These are phyloP conservation scores for Globisporangium paroecandrum DNA, from an alignment of 352 stramenopile genomes.

Conservation along the genomic window DNA sequence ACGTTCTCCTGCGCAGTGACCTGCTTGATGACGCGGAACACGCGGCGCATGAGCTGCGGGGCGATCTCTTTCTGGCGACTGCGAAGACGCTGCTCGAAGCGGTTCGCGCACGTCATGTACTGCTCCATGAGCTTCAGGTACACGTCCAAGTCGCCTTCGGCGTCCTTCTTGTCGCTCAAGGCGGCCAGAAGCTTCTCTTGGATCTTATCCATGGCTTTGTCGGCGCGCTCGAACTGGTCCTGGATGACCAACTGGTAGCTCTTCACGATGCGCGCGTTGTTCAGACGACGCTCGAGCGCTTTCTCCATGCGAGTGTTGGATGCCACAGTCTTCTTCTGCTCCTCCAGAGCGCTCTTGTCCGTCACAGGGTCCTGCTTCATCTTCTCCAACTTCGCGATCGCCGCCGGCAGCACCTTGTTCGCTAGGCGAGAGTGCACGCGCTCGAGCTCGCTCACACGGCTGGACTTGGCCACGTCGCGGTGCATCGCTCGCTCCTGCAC, in stretches of 20 bases:
- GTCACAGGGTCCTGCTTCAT: slow-evolving; percentile 13
- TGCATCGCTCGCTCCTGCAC: slow-evolving; percentile 33
- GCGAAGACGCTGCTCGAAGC: slow-evolving; percentile 50
- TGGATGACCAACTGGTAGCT: slow-evolving; percentile 48
- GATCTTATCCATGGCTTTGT: slow-evolving; percentile 41
- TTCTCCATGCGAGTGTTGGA: slow-evolving; percentile 27
- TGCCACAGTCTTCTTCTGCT: slow-evolving; percentile 20
- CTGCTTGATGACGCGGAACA: slow-evolving; percentile 53
- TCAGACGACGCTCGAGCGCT: slow-evolving; percentile 39
- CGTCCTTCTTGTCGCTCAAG: slow-evolving; percentile 19
- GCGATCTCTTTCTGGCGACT: slow-evolving; percentile 44
- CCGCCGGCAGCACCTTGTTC: slow-evolving; percentile 12
- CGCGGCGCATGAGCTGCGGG: slow-evolving; percentile 63
- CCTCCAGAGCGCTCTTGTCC: slow-evolving; percentile 23
- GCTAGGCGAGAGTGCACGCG: slow-evolving; percentile 24
- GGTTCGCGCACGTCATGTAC: slow-evolving; percentile 70
- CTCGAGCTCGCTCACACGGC: slow-evolving; percentile 43
- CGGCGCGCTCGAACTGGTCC: slow-evolving; percentile 41
- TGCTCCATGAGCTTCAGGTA: slow-evolving; percentile 63
- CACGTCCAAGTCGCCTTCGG: slow-evolving; percentile 51
- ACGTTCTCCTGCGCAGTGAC: slow-evolving; percentile 24
- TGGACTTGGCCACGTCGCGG: slow-evolving; percentile 40
- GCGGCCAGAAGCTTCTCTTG: slow-evolving; percentile 39
- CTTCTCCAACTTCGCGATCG: slow-evolving; percentile 12
- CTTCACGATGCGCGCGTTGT: slow-evolving; percentile 37